Base-by-base conservation (phyloP, 169 alveolate species). In the Eimeria sp. region DNA sequence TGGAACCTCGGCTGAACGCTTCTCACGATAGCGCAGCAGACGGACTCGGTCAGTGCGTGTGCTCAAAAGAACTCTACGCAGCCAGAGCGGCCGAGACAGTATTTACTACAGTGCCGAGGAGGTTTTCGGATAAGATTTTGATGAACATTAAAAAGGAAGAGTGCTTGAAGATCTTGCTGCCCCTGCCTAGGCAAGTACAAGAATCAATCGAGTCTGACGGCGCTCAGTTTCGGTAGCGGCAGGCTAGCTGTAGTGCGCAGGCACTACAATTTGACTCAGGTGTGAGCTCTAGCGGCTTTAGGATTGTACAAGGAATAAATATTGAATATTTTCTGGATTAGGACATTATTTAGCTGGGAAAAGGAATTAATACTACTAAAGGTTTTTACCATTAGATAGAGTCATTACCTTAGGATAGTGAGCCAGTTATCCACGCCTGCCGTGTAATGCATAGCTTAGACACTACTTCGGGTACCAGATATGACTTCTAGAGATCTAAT, bases 181-280 rank as follows among this genome's bases (percentile, higher is more conserved):
- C 22, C 45, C 27, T 40, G 63, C 72, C 61, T 78, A 22, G 67
- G 54, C 43, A 63, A 63, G 47, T 63, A 82, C 93, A 57, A 47
- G 57, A 57, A 63, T 34, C 80, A 20, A 86, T 61, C 93, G 82
- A 57, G 58, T 57, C 40, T 47, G 80, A 47, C 82, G 4, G 70
- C 27, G 82, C 93, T 27, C 65, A 27, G 80, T 86, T 86, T 63
- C 82, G 93, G 80, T 40, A 58, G 93, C 70, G 61, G 93, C 80
- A 40, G 93, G 93, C 93, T 86, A 86, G 93, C 93, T 86, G 80
- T 25, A 49, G 25, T 61, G 93, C 93, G 61, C 63, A 58, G 40
- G 93, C 47, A 47, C 47, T 25, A 34, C 40, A 34, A 34, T 34
- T 0, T 34, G 40, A 34, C 40, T n/a, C n/a, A 34, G 40, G 40